These are phyloP conservation scores for Hyphochytrium catenoides DNA, from an alignment of 352 stramenopile genomes.

Conservation along the genomic window DNA sequence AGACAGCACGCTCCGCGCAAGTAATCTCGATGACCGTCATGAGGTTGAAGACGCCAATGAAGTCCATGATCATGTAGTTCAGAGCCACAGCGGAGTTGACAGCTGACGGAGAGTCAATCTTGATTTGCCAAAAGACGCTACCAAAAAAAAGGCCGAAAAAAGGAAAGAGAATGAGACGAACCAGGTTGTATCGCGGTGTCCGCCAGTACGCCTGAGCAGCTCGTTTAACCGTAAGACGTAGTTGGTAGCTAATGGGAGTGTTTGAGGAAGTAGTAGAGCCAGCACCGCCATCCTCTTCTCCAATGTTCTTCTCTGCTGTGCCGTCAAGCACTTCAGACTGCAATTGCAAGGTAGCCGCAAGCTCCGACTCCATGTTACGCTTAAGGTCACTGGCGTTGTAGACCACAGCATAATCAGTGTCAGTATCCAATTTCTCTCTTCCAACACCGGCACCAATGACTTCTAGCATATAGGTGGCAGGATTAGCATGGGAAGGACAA, in stretches of 20 bases:
- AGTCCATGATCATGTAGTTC: constrained; percentile 42
- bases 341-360: too few relatives aligned
- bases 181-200: constrained; percentile 24
- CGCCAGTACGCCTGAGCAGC: neutral
- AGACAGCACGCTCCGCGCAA: constrained; percentile 20
- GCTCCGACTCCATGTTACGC: too few relatives aligned
- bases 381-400: too few relatives aligned
- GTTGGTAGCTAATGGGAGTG: too few relatives aligned
- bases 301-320: too few relatives aligned
- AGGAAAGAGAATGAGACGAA: constrained; percentile 28
- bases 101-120: constrained; percentile 9
- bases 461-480: constrained; percentile 35
- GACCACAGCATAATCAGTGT: too few relatives aligned
- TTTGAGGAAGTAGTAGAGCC: too few relatives aligned
- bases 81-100: constrained; percentile 34
- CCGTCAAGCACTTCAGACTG: too few relatives aligned
- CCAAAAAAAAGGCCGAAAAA: constrained; percentile 31
- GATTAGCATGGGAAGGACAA: too few relatives aligned
- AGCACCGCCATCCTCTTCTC: too few relatives aligned
- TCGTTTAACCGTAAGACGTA: too few relatives aligned
- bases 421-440: too few relatives aligned
- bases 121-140: constrained; percentile 28
- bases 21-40: constrained; percentile 27
- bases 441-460: constrained; percentile 26
- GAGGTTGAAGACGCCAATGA: constrained; percentile 27